These are phyloP conservation scores for Parasitella parasitica DNA, from an alignment of 371 early-diverging fungal species.

Conservation along the genomic window DNA sequence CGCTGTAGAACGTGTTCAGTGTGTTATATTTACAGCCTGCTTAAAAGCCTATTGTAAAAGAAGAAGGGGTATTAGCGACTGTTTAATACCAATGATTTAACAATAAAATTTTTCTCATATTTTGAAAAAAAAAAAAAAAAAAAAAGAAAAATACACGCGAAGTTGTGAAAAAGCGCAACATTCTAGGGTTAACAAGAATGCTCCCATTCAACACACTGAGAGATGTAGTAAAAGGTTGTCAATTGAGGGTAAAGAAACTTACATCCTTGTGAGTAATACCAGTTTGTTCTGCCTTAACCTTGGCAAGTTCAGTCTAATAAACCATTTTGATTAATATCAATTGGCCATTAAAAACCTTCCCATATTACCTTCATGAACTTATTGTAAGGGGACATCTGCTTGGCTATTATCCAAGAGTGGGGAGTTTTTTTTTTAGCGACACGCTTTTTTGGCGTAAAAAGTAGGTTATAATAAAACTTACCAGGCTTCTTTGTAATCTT, in stretches of 20 bases:
- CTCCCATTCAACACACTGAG: background rate
- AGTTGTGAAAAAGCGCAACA: no score
- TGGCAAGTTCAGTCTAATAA: slow-evolving; percentile 58
- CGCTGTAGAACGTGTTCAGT: background rate
- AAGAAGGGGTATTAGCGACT: background rate
- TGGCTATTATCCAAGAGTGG: background rate
- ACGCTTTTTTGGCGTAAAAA: background rate
- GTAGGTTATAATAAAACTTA: slow-evolving; percentile 9
- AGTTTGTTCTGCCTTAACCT: slow-evolving; percentile 60
- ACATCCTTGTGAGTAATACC: slow-evolving; percentile 63
- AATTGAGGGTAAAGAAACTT: slow-evolving; percentile 9
- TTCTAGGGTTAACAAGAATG: background rate
- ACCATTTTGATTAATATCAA: background rate
- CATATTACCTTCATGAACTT: slow-evolving; percentile 62
- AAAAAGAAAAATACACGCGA: background rate
- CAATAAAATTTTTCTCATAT: background rate
- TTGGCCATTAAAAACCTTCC: background rate
- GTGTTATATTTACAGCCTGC: slow-evolving; percentile 33
- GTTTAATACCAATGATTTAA: background rate
- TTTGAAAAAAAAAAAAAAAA: background rate
- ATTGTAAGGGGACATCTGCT: slow-evolving; percentile 67
- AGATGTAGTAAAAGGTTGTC: background rate
- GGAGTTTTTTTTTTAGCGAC: background rate
- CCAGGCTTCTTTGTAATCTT: slow-evolving; percentile 27
- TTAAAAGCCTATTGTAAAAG: slow-evolving; percentile 38